Base-by-base conservation (phyloP, 805 yeast species). In the Saturnispora galanensis region DNA sequence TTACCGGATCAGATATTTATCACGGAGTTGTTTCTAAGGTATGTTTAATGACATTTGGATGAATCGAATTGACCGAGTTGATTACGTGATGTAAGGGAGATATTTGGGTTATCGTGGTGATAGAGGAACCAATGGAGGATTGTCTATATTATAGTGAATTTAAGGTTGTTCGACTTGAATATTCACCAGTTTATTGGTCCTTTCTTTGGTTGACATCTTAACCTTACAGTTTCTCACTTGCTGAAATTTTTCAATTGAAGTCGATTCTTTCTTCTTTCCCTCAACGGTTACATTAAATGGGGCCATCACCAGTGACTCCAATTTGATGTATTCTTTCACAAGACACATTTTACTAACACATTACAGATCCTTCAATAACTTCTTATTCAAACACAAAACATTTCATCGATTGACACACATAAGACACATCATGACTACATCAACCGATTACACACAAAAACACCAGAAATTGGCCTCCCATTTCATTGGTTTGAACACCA, bases 401-500 rank as follows among this genome's bases (percentile, higher is more conserved):
- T 15, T 15, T 10, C 38, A 12, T 29, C 35, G 18, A 40, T 31
- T 41, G 28, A 18, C 28, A 13, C 37, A 32, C 15, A 35, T 10
- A 13, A 41, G 39, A 21, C 31, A 18, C 17, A 34, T 37, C 12
- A 31, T 41, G 11, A 42, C 31, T 12, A 42, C 33, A 38, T 41
- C 44, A 28, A 40, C 42, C 13, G 32, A 39, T 43, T 50, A 47
- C 39, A 13, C 17, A 8, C 51, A 54, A 15, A 49, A 50, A 35
- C 65, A 61, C 39, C 49, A 56, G 41, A 52, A 60, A 6, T 67
- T 89, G 54, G 80, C 96, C 29, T 47, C 73, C 33, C 84, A 88
- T 65, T 93, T 89, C 67, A 64, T 77, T 46, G 98, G 98, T 46
- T 72, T 81, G 47, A 86, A 89, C 64, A 74, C 93, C 33, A 70